phyloP scores from a whole-genome alignment of 305 asterid species.

The Solanum hybrid region DNA sequence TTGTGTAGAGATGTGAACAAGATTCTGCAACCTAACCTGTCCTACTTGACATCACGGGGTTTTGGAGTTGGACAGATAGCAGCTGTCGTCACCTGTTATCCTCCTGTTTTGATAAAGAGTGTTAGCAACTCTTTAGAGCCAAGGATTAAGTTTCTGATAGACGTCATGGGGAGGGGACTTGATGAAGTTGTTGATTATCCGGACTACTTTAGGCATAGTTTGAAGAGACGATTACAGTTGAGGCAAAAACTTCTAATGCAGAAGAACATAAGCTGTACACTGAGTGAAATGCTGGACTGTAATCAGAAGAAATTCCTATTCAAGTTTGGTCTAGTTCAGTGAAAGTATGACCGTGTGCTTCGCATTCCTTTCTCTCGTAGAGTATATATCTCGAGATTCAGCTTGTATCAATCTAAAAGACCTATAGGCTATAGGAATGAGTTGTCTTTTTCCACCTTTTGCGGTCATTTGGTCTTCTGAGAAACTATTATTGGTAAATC shows the following conservation, averaged over 20 bases:
- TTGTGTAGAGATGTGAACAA: slow-evolving; percentile 71
- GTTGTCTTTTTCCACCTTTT: background rate
- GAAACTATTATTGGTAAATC: background rate
- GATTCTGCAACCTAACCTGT: slow-evolving; percentile 58
- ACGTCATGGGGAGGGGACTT: slow-evolving; percentile 76
- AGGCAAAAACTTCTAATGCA: slow-evolving; percentile 58
- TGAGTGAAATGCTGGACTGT: slow-evolving; percentile 93
- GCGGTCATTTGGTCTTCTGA: background rate
- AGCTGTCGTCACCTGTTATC: slow-evolving; percentile 69
- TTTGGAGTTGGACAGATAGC: slow-evolving; percentile 50
- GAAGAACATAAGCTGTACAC: slow-evolving; percentile 49
- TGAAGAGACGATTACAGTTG: slow-evolving; percentile 69
- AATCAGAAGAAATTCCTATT: slow-evolving; percentile 63
- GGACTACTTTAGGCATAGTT: slow-evolving; percentile 71
- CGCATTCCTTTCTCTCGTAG: background rate
- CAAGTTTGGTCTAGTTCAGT: slow-evolving; percentile 54
- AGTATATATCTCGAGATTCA: background rate
- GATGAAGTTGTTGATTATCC: slow-evolving; percentile 76
- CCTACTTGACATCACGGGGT: slow-evolving; percentile 57
- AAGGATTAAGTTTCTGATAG: slow-evolving; percentile 63
- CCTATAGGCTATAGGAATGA: background rate
- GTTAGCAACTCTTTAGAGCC: slow-evolving; percentile 66
- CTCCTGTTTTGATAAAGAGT: slow-evolving; percentile 87
- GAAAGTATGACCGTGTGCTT: background rate
- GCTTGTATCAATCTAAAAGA: background rate